Percentiles rank a stretch among this genome's conserved stretches.
phyloP scores from a whole-genome alignment of 306 rosid species.

The Sechiopsis laciniata region DNA sequence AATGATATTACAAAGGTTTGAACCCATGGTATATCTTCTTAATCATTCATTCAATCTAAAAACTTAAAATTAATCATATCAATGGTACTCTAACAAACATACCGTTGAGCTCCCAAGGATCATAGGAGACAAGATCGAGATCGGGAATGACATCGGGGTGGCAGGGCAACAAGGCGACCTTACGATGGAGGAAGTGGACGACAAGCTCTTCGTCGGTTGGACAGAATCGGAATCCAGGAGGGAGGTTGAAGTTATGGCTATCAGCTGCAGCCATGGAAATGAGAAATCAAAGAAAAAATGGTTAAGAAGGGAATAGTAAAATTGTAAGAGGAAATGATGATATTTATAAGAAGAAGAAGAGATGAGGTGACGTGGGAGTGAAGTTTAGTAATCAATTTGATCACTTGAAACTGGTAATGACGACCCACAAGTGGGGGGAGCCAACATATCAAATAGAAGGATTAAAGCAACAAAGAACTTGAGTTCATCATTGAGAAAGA shows the following conservation, averaged over 20 bases:
- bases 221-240: constrained; percentile 81
- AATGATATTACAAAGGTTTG: too few relatives aligned
- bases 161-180: constrained; percentile 73
- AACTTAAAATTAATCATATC: too few relatives aligned
- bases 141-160: constrained; percentile 98
- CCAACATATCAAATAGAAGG: background rate
- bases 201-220: constrained; percentile 95
- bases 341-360: constrained; percentile 38
- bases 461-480: background rate
- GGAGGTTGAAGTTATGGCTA: constrained; percentile 56
- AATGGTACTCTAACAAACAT: background rate
- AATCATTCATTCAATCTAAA: too few relatives aligned
- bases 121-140: constrained; percentile 68
- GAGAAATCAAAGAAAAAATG: background rate
- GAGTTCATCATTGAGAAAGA: background rate
- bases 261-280: constrained; percentile 30
- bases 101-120: constrained; percentile 94
- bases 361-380: constrained; percentile 19
- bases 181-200: constrained; percentile 85
- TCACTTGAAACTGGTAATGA: constrained; percentile 1
- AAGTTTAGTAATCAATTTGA: constrained; percentile 15
- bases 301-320: background rate
- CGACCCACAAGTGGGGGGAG: constrained; percentile 4
- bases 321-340: background rate
- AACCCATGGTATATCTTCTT: too few relatives aligned